These are phyloP conservation scores for Diversispora epigaea DNA, from an alignment of 192 early-diverging fungal species.

Conservation along the genomic window DNA sequence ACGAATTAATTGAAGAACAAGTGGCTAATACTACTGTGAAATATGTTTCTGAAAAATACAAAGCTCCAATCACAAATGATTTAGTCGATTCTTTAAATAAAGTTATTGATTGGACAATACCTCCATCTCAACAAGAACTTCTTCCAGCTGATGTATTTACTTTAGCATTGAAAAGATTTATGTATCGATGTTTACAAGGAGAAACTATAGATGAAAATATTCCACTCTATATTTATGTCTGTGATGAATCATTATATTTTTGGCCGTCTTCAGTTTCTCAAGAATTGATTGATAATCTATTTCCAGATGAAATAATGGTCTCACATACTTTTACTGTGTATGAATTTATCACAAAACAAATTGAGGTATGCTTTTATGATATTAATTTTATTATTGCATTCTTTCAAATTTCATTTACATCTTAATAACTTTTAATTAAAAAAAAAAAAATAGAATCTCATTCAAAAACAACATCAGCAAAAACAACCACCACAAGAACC, in stretches of 20 bases:
- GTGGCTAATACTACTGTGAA: slow-evolving; percentile 5
- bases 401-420: no score
- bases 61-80: background rate
- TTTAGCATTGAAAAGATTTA: slow-evolving; percentile 19
- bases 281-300: background rate
- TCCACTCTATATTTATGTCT: background rate
- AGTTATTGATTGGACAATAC: background rate
- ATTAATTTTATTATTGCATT: no score
- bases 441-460: no score
- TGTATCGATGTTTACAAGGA: background rate
- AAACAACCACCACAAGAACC: no score
- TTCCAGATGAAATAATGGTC: slow-evolving; percentile 1
- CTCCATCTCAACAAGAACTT: background rate
- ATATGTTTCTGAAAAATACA: slow-evolving; percentile 26
- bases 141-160: slow-evolving; percentile 6
- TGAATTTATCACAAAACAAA: background rate
- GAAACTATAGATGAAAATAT: no score
- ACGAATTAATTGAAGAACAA: slow-evolving; percentile 29
- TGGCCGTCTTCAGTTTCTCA: background rate
- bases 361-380: no score
- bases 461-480: no score
- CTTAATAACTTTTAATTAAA: no score
- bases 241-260: background rate
- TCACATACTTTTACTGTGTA: background rate
- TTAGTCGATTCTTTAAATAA: background rate